Evolutionary conservation across 331 rosid genomes (phyloP).

Genomic region (Saraca asoca): DNA sequence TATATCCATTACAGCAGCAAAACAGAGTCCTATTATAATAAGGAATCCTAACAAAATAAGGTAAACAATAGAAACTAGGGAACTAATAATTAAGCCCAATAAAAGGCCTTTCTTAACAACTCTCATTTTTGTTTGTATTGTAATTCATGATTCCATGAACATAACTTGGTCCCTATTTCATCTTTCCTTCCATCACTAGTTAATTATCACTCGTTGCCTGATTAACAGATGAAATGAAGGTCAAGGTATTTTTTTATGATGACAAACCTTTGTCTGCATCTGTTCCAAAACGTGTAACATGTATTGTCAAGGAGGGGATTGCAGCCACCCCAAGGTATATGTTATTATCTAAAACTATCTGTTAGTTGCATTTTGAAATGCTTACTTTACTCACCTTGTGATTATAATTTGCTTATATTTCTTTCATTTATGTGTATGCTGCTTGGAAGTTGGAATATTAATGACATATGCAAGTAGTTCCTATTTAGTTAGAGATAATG

Average conservation of each 20-base stretch:
- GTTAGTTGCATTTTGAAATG: slow-evolving; percentile 10
- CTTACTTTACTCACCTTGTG: slow-evolving; percentile 14
- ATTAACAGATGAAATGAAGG: slow-evolving; percentile 77
- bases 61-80: too few relatives aligned
- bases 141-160: slow-evolving; percentile 6
- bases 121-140: slow-evolving; percentile 4
- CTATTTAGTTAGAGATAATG: not conserved
- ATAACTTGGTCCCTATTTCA: not conserved
- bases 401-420: not conserved
- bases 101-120: too few relatives aligned
- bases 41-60: too few relatives aligned
- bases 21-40: too few relatives aligned
- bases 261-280: slow-evolving; percentile 78
- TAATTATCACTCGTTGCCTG: slow-evolving; percentile 29
- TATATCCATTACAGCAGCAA: too few relatives aligned
- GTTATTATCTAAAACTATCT: not conserved
- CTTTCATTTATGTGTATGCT: slow-evolving; percentile 21
- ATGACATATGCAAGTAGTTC: slow-evolving; percentile 4
- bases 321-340: slow-evolving; percentile 73
- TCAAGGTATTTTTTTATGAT: slow-evolving; percentile 68
- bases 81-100: too few relatives aligned
- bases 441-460: not conserved
- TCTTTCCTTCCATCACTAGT: slow-evolving; percentile 9
- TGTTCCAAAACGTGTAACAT: slow-evolving; percentile 78
- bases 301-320: slow-evolving; percentile 72